A percentile compares a stretch with the other conserved stretches of the same genome.
Conservation (phyloP, 2,329 filamentous ascomycete genomes). For the Mycosphaerella sp. region DNA sequence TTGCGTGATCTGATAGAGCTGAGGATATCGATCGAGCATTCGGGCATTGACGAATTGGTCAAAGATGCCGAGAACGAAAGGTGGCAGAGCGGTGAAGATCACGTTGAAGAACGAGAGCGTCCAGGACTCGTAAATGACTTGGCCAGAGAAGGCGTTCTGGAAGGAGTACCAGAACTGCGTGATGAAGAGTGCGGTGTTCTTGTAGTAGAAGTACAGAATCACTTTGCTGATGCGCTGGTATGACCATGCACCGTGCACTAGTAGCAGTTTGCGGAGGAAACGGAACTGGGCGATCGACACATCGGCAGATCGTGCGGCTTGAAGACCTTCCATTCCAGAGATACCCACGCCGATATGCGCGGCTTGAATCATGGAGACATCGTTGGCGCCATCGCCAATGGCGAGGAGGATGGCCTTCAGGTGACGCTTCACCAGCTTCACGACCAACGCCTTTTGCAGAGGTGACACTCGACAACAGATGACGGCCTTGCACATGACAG, state of each 20-base stretch:
- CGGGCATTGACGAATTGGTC: conserved; percentile 97
- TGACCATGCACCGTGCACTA: conserved; percentile 96
- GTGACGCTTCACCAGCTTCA: conserved; percentile 95
- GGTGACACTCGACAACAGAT: conserved; percentile 96
- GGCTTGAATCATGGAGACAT: conserved; percentile 99
- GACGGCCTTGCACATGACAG: conserved; percentile 96
- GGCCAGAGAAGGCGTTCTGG: conserved; percentile 95
- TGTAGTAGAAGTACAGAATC: conserved; percentile 98
- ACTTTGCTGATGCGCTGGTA: conserved; percentile 97
- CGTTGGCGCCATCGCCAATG: conserved; percentile 95
- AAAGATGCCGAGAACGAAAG: conserved; percentile 89
- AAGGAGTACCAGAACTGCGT: conserved; percentile 96
- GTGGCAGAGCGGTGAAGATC: conserved; percentile 90
- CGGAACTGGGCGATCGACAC: conserved; percentile 95
- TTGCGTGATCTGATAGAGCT: conserved; percentile 89
- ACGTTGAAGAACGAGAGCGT: conserved; percentile 99
- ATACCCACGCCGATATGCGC: conserved; percentile 98
- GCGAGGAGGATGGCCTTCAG: conserved; percentile 86
- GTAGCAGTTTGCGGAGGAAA: conserved; percentile 83
- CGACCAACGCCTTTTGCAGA: conserved; percentile 91
- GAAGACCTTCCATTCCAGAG: conserved; percentile 91
- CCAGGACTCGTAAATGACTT: conserved; percentile 99
- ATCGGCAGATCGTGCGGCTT: conserved; percentile 91
- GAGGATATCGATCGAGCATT: conserved; percentile 88
- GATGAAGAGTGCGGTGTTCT: conserved; percentile 98